Percentiles rank a stretch among this genome's conserved stretches.
phyloP scores from a whole-genome alignment of 2,329 filamentous ascomycete species.

The Thelonectria blattea region DNA sequence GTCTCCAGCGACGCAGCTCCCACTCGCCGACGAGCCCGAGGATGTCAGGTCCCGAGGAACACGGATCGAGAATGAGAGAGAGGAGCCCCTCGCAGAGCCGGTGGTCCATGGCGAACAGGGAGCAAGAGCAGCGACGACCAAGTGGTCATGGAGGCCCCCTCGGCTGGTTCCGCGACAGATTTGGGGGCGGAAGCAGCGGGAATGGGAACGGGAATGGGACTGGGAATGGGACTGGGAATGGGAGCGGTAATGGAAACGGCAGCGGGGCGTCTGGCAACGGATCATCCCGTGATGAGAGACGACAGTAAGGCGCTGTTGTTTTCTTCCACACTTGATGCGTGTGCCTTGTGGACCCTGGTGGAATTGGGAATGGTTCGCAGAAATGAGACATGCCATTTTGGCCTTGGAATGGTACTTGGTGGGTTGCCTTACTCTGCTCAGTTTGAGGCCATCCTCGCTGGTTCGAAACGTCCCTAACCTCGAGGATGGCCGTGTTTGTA shows the following conservation, averaged over 20 bases:
- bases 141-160: slow-evolving; percentile 46
- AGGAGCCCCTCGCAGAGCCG: slow-evolving; percentile 48
- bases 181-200: slow-evolving; percentile 36
- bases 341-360: neutral
- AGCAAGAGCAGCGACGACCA: slow-evolving; percentile 41
- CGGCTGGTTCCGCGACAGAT: slow-evolving; percentile 53
- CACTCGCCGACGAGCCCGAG: slow-evolving; percentile 48
- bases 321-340: slow-evolving; percentile 10
- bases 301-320: slow-evolving; percentile 33
- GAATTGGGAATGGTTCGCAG: slow-evolving; percentile 3
- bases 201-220: slow-evolving; percentile 24
- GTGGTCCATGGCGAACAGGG: slow-evolving; percentile 28
- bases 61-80: slow-evolving; percentile 44
- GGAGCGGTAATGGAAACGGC: slow-evolving; percentile 18
- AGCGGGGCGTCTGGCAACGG: slow-evolving; percentile 37
- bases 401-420: neutral
- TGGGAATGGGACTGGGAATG: slow-evolving; percentile 23
- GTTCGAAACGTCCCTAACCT: slow-evolving; percentile 1
- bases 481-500: slow-evolving; percentile 2
- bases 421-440: slow-evolving; percentile 5
- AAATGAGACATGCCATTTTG: neutral
- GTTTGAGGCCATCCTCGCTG: neutral
- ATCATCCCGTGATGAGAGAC: slow-evolving; percentile 39
- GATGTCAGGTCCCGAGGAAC: slow-evolving; percentile 36
- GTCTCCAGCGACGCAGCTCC: slow-evolving; percentile 46